Evolutionary conservation across 1,284 basidiomycete genomes (phyloP), one percentile per base, ranked within the genome.

Genomic region (Cryptococcus depauperatus): DNA sequence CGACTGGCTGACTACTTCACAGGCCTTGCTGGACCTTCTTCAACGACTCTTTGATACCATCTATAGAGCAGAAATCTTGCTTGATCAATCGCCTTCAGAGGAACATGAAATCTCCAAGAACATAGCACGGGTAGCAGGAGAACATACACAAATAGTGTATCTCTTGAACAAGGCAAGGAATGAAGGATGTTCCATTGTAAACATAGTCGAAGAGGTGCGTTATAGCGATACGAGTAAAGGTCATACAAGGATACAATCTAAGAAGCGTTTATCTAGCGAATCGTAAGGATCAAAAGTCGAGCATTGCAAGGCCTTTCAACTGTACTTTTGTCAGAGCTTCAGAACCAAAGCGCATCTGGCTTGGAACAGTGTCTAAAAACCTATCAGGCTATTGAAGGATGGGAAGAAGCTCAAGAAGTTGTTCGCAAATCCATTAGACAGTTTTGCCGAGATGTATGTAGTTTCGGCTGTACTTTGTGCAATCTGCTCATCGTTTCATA

Each of bases 61-160:
- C 8, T 77, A 80, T 2, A 79, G 90, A 32, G 76, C 92, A 1
- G 90, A 93, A 65, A 82, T 80, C 7, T 74, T 95, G 19, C 74
- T 92, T 13, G 73, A 81, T 26, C 86, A 86, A 33, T 60, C 38
- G 16, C 45, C 35, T 3, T 40, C 40, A 14, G 57, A 56, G 9
- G 61, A 60, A 10, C 50, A 49, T 6, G 59, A 57, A 16, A 46
- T 50, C 16, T 38, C 55, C 26, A 95, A 95, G 66, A 82, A 89
- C 59, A 76, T 96, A 4, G 78, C 80, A 13, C 80, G 91, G 40
- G 84, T 91, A 13, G 88, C 90, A 10, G 76, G 82, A 10, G 92
- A 95, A 68, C 95, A 92, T 64, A 87, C 80, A 3, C 90, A 96
- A 63, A 76, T 96, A n/a, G 75, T 89, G 28, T 97, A 96, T 65